phyloP scores from a whole-genome alignment of 225 moss, liverwort and hornwort genomes.

The Climacium dendroides region DNA sequence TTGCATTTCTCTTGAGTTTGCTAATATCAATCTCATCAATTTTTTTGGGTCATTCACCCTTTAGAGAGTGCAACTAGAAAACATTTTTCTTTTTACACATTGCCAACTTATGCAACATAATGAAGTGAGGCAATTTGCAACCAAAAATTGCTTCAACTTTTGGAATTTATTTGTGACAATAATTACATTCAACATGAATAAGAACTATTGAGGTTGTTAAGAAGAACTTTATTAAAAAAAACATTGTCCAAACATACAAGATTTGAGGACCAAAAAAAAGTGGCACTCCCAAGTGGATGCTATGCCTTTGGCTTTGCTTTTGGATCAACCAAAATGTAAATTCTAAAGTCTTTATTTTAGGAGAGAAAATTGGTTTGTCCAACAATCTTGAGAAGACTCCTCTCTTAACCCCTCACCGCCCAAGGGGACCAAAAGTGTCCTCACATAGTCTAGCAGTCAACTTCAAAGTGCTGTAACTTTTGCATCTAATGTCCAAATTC shows the following conservation, averaged over 20 bases:
- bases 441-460: too few species aligned
- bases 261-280: neutral
- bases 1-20: too few species aligned
- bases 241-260: neutral
- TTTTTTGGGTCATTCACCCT: too few species aligned
- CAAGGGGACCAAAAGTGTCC: too few species aligned
- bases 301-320: neutral
- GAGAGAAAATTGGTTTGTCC: neutral
- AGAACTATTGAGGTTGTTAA: neutral
- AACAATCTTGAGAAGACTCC: neutral
- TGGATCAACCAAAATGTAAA: neutral
- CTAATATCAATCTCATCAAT: too few species aligned
- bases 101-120: too few species aligned
- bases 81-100: neutral
- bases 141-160: neutral
- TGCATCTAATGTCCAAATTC: too few species aligned
- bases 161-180: neutral
- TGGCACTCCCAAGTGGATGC: neutral
- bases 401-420: too few species aligned
- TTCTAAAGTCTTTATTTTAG: neutral
- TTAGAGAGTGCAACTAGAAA: neutral
- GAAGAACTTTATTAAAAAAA: neutral
- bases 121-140: neutral
- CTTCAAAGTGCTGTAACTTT: too few species aligned
- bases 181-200: neutral